A percentile compares a stretch with the other conserved stretches of the same genome.
These are phyloP conservation scores for Microdochium bolleyi DNA, from an alignment of 2,329 filamentous ascomycete genomes.

Conservation along the genomic window DNA sequence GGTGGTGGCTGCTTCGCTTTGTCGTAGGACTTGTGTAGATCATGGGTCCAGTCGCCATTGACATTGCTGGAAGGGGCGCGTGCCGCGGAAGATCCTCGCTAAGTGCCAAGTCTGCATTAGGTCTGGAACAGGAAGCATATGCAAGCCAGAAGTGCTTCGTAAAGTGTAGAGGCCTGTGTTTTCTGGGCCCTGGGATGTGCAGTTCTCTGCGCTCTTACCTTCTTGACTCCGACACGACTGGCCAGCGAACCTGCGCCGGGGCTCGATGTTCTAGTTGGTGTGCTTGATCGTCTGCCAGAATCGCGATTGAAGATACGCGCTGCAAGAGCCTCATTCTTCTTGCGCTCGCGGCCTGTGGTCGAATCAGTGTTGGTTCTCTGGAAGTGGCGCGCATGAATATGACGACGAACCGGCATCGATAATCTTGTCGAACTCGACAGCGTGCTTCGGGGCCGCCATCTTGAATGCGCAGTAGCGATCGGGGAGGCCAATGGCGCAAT, in stretches of 20 bases:
- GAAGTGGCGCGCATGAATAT: background rate
- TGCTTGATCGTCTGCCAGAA: conserved; percentile 46
- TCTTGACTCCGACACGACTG: conserved; percentile 65
- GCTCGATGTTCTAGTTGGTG: conserved; percentile 34
- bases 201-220: conserved; percentile 38
- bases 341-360: conserved; percentile 52
- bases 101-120: no score
- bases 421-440: conserved; percentile 45
- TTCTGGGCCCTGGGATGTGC: background rate
- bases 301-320: conserved; percentile 61
- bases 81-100: conserved; percentile 21
- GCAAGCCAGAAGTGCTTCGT: no score
- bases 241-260: conserved; percentile 46
- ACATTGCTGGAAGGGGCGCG: conserved; percentile 43
- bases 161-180: no score
- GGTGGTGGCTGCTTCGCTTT: conserved; percentile 15
- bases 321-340: conserved; percentile 65
- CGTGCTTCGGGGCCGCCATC: conserved; percentile 30
- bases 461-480: conserved; percentile 4
- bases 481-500: background rate
- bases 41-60: conserved; percentile 64
- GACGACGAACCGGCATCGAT: conserved; percentile 38
- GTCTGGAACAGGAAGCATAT: no score
- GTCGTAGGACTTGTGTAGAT: conserved; percentile 45
- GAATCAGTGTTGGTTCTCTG: background rate